Base-by-base conservation (phyloP, 2,329 filamentous ascomycete species). In the Pyrenophora tritici-repentis region DNA sequence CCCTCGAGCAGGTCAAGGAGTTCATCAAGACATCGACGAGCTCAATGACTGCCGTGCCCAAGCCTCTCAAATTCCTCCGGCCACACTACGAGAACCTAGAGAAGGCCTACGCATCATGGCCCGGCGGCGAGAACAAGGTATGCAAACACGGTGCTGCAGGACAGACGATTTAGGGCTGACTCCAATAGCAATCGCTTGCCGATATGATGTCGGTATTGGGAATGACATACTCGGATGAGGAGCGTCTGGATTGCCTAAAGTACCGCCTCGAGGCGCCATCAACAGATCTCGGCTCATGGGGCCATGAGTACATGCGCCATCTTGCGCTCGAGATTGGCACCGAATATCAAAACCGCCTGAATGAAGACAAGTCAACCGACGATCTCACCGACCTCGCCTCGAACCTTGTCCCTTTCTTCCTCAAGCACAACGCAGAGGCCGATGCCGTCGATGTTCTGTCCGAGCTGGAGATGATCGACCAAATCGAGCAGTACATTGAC, bases 1-100 rank as follows among this genome's bases (percentile, higher is more conserved):
- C 94, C 47, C 81, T 99, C 63, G 92, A 97, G 76, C 89, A 91
- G 63, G 97, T 99, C 86, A 97, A 97, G 81, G 91, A 87, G 69
- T 95, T 91, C 72, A 99, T 99, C 82, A 97, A 97, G 81, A 99
- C 94, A 48, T 96, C 94, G 53, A 99, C 94, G 62, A 97, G 92
- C 53, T 99, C 95, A 38, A 99, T 99, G 94, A 99, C 94, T 41
- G 94, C 94, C 53, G 94, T 99, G 56, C 94, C 95, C 18, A 99
- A 99, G 78, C 94, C 94, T 29, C 83, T 99, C 67, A 99, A 99
- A 78, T 99, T 99, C 75, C 84, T 99, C 59, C 86, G 94, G 79
- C 94, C 93, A 63, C 93, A 99, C 76, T 99, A 97, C 79, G 89
- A 95, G 76, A 86, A 88, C 50, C 82, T 99, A 71, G 88, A 88